Evolutionary conservation across 1,139 yeast species (phyloP), one percentile per base, ranked within the genome.

Genomic region (Taphrina pruni): DNA sequence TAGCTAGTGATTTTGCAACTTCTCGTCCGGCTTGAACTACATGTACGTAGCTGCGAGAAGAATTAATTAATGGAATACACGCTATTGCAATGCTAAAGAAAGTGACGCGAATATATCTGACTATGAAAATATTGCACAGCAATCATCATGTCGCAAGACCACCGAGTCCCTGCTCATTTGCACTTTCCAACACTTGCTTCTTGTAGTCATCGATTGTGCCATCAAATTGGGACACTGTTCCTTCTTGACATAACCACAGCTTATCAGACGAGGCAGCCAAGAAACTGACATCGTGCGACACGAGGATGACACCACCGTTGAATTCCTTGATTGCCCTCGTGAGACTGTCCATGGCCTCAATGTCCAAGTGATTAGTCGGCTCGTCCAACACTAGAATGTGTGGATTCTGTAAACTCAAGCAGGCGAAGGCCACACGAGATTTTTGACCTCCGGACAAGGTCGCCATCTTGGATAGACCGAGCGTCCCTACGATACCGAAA

Each of bases 361-460:
- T 86, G 88, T 94, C 99, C 85, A 94, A 86, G 80, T 94, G 99
- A 81, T 94, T 94, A 9, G 98, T 91, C 80, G 99, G 99, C 84
- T 95, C 99, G 83, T 94, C 99, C 75, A 94, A 82, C 76, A 94
- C 99, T 75, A 94, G 83, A 60, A 94, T 87, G 78, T 94, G 99
- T n/a, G 99, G 99, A 73, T 88, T 89, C 73, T 86, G 85, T 76
- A 94, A 83, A 80, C 98, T 92, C 73, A 94, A 83, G 26, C 97
- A 94, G 12, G 99, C 98, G 81, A 94, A 94, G 0, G 98, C 98
- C 57, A 94, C 99, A 81, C 99, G 87, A 50, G 98, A 92, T 78
- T 94, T 95, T 78, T 94, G 99, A 82, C 99, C 99, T 79, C 99
- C 99, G 11, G 98, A 94, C 70, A 94, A 82, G 68, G 89, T 82